A percentile compares a stretch with the other conserved stretches of the same genome.
Evolutionary conservation across 2,329 filamentous ascomycete species (phyloP).

Genomic region (Gnomoniopsis sp.): DNA sequence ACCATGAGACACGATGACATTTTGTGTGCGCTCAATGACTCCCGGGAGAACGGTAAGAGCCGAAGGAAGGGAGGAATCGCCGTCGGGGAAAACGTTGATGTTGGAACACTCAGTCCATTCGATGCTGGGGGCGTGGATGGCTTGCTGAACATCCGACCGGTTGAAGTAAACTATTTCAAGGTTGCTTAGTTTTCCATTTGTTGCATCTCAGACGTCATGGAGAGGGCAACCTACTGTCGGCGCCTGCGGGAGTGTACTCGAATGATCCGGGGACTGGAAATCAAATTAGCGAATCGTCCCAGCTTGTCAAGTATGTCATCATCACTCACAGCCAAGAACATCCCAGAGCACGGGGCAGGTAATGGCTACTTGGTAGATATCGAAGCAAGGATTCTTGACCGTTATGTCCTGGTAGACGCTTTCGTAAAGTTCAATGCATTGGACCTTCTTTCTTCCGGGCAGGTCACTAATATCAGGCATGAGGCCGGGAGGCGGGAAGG

Average conservation of each 20-base stretch:
- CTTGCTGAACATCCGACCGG: conserved; percentile 62
- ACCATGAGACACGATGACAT: conserved; percentile 69
- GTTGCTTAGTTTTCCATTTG: not conserved
- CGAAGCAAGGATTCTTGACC: conserved; percentile 72
- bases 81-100: conserved; percentile 35
- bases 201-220: not conserved
- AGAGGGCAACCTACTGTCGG: conserved; percentile 27
- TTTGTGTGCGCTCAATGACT: conserved; percentile 67
- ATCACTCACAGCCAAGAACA: conserved; percentile 50
- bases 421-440: conserved; percentile 56
- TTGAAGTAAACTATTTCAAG: conserved; percentile 61
- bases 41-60: conserved; percentile 45
- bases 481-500: conserved; percentile 64
- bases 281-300: not conserved
- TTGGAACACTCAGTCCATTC: conserved; percentile 56
- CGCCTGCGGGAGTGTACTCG: conserved; percentile 59
- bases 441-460: conserved; percentile 35
- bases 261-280: conserved; percentile 54
- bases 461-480: conserved; percentile 44
- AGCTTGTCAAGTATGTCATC: not conserved
- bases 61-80: conserved; percentile 13
- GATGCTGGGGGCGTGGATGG: conserved; percentile 26
- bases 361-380: conserved; percentile 69
- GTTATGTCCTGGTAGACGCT: conserved; percentile 51
- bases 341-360: conserved; percentile 71